These are phyloP conservation scores for Ustilago nuda DNA, from an alignment of 1,284 basidiomycete species.

Conservation along the genomic window DNA sequence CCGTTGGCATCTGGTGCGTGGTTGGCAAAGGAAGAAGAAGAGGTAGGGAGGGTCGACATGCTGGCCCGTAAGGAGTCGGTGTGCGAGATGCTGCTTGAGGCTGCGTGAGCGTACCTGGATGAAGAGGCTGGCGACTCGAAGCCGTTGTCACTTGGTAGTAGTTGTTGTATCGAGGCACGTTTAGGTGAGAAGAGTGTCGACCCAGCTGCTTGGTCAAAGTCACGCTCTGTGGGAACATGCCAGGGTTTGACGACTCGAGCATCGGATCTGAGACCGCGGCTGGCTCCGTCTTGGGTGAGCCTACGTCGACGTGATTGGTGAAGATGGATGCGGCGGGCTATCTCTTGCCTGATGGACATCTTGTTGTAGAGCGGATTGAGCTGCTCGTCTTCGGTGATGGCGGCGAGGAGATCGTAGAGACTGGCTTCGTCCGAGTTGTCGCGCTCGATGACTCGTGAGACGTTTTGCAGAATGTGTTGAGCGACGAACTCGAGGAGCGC, in stretches of 20 bases:
- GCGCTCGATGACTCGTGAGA: conserved; percentile 61
- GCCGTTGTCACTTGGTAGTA: conserved; percentile 14
- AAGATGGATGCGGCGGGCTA: conserved; percentile 37
- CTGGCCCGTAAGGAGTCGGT: conserved; percentile 28
- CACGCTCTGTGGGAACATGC: conserved; percentile 53
- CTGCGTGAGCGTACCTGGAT: conserved; percentile 20
- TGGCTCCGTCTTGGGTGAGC: conserved; percentile 17
- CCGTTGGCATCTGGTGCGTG: conserved; percentile 7
- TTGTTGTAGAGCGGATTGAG: conserved; percentile 47
- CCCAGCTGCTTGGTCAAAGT: conserved; percentile 58
- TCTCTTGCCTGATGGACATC: conserved; percentile 45
- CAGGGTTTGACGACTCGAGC: conserved; percentile 51
- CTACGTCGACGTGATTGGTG: conserved; percentile 30
- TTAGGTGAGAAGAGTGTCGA: conserved; percentile 41
- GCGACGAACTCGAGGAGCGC: conserved; percentile 63
- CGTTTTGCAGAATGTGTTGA: conserved; percentile 58
- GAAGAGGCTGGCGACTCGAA: conserved; percentile 14
- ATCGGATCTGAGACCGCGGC: conserved; percentile 26
- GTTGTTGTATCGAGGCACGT: conserved; percentile 31
- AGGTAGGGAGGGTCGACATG: conserved; percentile 30
- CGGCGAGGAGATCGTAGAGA: conserved; percentile 56
- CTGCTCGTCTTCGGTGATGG: conserved; percentile 62
- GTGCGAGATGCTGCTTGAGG: conserved; percentile 29
- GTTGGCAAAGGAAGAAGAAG: conserved; percentile 26
- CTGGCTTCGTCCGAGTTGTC: conserved; percentile 65